Percentiles rank a stretch among this genome's conserved stretches.
These are phyloP conservation scores for Cubamyces sp. DNA, from an alignment of 768 basidiomycete genomes.

Conservation along the genomic window DNA sequence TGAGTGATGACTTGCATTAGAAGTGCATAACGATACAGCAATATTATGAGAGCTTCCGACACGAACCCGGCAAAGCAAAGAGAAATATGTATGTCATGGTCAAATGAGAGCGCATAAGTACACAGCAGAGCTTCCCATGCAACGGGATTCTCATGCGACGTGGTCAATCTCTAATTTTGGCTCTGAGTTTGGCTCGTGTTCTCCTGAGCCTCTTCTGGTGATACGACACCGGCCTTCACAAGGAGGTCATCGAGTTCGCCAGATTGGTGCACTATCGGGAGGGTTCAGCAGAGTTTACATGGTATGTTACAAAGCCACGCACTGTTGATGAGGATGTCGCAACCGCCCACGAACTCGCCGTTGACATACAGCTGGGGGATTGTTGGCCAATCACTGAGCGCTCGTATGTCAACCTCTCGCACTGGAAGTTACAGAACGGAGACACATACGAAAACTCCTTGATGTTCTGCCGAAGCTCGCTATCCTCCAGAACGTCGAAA, in stretches of 20 bases:
- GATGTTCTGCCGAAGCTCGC: conserved; percentile 80
- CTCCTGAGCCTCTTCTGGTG: conserved; percentile 40
- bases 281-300: conserved; percentile 3
- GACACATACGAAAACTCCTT: conserved; percentile 95
- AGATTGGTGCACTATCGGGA: conserved; percentile 84
- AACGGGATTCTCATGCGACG: conserved; percentile 7
- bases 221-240: conserved; percentile 70
- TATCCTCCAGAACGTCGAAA: conserved; percentile 88
- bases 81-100: background rate
- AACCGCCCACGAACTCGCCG: conserved; percentile 96
- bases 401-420: conserved; percentile 3
- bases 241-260: conserved; percentile 90
- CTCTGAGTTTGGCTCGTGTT: conserved; percentile 6
- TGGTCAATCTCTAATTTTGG: conserved; percentile 16
- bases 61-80: background rate
- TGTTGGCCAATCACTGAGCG: conserved; percentile 91
- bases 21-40: conserved; percentile 15
- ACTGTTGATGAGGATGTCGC: conserved; percentile 92
- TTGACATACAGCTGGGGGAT: conserved; percentile 94
- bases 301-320: conserved; percentile 5
- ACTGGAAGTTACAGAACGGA: background rate
- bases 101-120: background rate
- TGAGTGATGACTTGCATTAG: conserved; percentile 1
- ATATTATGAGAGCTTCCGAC: background rate
- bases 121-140: conserved; percentile 5